Conservation (phyloP, 192 early-diverging fungal genomes). For the Podila epicladia region DNA sequence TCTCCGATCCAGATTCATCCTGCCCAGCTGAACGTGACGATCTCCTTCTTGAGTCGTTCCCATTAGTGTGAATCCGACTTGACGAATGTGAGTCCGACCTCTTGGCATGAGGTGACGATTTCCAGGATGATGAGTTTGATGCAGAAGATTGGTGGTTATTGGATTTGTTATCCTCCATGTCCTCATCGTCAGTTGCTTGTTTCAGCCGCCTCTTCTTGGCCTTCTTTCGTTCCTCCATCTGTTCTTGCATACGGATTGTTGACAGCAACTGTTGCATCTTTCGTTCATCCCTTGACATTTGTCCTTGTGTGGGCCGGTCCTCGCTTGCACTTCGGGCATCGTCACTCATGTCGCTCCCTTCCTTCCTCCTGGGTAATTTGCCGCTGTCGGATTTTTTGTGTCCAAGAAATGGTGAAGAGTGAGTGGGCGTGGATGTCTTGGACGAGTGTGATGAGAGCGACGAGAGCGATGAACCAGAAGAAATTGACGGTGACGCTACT, state of each 20-base stretch:
- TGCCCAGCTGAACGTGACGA: constrained; percentile 24
- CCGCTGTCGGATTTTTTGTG: background rate
- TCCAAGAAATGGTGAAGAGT: background rate
- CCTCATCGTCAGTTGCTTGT: constrained; percentile 35
- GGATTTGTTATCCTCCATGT: constrained; percentile 37
- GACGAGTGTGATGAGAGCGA: constrained; percentile 12
- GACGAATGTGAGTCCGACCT: background rate
- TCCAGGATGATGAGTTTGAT: constrained; percentile 9
- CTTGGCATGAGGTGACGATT: background rate
- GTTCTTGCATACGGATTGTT: constrained; percentile 69
- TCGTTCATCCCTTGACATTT: constrained; percentile 72
- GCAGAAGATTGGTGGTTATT: constrained; percentile 2
- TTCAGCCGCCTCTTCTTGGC: constrained; percentile 54
- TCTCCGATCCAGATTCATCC: constrained; percentile 29
- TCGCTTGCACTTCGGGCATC: constrained; percentile 41
- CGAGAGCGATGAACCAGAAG: constrained; percentile 14
- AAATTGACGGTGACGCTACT: background rate
- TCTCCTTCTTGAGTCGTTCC: constrained; percentile 13
- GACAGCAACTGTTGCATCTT: constrained; percentile 73
- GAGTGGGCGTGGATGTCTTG: constrained; percentile 4
- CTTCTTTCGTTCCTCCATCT: constrained; percentile 53
- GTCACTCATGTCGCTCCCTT: constrained; percentile 48
- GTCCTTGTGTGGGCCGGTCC: constrained; percentile 14
- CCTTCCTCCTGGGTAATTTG: constrained; percentile 5
- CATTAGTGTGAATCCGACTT: background rate